Evolutionary conservation across 768 basidiomycete species (phyloP), one percentile per base, ranked within the genome.

Genomic region (Boletus vermiculosoides): DNA sequence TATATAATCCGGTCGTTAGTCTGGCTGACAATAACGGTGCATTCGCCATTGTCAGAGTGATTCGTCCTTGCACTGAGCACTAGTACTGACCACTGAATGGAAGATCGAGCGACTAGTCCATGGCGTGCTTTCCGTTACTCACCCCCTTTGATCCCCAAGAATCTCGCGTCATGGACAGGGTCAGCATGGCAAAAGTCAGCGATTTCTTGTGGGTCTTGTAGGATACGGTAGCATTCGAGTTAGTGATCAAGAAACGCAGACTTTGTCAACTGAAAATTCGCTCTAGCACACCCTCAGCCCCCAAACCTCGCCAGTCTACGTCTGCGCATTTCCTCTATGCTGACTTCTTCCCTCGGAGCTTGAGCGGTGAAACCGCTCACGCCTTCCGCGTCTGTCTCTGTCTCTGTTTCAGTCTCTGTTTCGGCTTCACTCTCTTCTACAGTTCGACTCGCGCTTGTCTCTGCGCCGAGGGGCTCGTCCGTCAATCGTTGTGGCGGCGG

Each of bases 271-370:
- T 13, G 15, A 36, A 57, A 40, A 28, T 39, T 42, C 12, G 25
- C 18, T 45, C 39, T 42, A 36, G 34, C 25, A 28, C 39, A 25
- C 39, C 23, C 30, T 73, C 63, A 83, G 33, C 75, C 74, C 18
- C 83, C 87, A 70, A 92, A 92, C 58, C 79, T 79, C 7, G 84
- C 87, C 54, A 87, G 68, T 47, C 88, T 74, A 66, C 82, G 80
- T 65, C 77, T 76, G 41, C 89, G 79, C 57, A 92, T 80, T 64
- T 88, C 87, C 52, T 91, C 90, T 34, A 88, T 62, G 59, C 75
- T 81, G 10, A 80, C 76, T 45, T 75, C 66, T 55, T 77, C 77
- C 41, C 65, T 63, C 41, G 64, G 55, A 25, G 45, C 55, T 31
- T 60, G 62, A 22, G 65, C 4, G 2, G 40, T 20, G 45, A 50